phyloP scores from a whole-genome alignment of 1,284 basidiomycete genomes.

The Coriolopsis trogii region DNA sequence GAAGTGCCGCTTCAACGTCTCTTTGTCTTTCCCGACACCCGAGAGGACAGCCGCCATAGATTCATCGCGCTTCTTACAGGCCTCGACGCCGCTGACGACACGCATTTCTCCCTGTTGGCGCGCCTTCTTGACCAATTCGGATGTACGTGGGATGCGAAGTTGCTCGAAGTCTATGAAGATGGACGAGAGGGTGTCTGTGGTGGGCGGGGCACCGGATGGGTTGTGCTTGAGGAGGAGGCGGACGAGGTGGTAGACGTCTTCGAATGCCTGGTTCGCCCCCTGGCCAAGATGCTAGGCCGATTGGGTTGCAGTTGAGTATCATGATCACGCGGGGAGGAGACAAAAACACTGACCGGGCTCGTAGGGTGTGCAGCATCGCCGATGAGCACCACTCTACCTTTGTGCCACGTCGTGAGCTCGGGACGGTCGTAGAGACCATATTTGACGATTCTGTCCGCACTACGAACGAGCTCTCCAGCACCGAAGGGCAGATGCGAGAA shows the following conservation, averaged over 20 bases:
- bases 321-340: neutral
- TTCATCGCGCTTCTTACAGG: conserved; percentile 38
- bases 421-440: conserved; percentile 52
- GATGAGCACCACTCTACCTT: conserved; percentile 36
- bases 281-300: conserved; percentile 47
- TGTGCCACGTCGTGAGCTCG: conserved; percentile 46
- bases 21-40: neutral
- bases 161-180: conserved; percentile 38
- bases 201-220: conserved; percentile 31
- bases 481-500: conserved; percentile 40
- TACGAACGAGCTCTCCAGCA: conserved; percentile 40
- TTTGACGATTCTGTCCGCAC: conserved; percentile 42
- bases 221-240: conserved; percentile 40
- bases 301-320: neutral
- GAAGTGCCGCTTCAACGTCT: neutral
- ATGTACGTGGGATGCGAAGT: conserved; percentile 37
- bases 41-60: neutral
- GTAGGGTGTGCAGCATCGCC: conserved; percentile 41
- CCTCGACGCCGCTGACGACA: conserved; percentile 39
- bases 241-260: conserved; percentile 46
- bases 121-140: conserved; percentile 40
- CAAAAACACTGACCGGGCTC: conserved; percentile 29
- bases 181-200: conserved; percentile 33
- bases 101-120: conserved; percentile 41
- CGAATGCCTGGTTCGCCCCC: conserved; percentile 52